phyloP scores from a whole-genome alignment of 2,329 filamentous ascomycete genomes.

The Daldinia sp. region DNA sequence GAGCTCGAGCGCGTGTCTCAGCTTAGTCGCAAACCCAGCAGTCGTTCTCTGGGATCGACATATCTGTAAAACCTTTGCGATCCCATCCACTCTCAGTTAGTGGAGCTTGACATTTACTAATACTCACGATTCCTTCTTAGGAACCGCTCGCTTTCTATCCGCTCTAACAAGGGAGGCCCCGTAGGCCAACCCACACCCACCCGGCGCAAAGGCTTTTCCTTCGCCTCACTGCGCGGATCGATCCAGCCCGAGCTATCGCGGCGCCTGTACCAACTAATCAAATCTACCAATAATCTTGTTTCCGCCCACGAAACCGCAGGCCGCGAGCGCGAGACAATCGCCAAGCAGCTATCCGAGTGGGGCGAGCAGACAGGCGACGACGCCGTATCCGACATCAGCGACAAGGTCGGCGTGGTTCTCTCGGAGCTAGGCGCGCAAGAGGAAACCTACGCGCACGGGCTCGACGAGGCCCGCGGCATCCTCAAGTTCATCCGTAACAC shows the following conservation, averaged over 20 bases:
- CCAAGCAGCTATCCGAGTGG: slow-evolving; percentile 94
- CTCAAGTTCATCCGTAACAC: slow-evolving; percentile 96
- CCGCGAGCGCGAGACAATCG: slow-evolving; percentile 84
- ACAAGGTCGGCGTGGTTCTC: slow-evolving; percentile 93
- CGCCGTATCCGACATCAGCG: slow-evolving; percentile 85
- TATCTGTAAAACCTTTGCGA: slow-evolving; percentile 36
- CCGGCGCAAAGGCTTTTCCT: slow-evolving; percentile 77
- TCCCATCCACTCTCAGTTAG: neutral
- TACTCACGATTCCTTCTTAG: slow-evolving; percentile 15
- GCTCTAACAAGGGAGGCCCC: slow-evolving; percentile 51
- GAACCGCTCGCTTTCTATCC: slow-evolving; percentile 46
- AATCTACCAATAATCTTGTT: slow-evolving; percentile 91
- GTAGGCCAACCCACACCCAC: slow-evolving; percentile 49
- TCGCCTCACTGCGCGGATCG: slow-evolving; percentile 84
- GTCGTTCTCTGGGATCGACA: slow-evolving; percentile 34
- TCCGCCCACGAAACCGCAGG: slow-evolving; percentile 83
- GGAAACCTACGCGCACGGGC: slow-evolving; percentile 81
- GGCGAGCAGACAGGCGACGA: slow-evolving; percentile 91
- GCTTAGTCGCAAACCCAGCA: slow-evolving; percentile 30
- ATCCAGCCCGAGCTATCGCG: slow-evolving; percentile 89
- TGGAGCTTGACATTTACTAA: slow-evolving; percentile 28
- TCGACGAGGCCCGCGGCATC: slow-evolving; percentile 83
- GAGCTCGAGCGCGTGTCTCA: slow-evolving; percentile 41
- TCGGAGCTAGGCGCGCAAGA: slow-evolving; percentile 95
- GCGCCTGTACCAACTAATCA: slow-evolving; percentile 90